Conservation (phyloP, 2,329 filamentous ascomycete genomes). For the Orbilia javanica region DNA sequence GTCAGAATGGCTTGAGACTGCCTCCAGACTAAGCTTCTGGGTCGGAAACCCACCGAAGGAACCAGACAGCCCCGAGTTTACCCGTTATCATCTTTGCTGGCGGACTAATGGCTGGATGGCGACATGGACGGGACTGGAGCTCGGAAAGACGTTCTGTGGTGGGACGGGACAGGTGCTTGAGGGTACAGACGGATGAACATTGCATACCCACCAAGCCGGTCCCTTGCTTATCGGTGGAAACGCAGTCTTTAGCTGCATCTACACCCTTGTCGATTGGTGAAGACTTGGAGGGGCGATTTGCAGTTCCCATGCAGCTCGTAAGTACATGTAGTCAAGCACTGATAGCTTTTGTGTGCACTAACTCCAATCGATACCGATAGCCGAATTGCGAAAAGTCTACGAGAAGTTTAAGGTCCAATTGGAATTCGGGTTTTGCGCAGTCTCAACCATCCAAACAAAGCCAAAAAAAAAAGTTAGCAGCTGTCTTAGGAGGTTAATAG, state of each 20-base stretch:
- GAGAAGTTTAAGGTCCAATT: constrained; percentile 42
- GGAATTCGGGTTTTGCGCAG: constrained; percentile 7
- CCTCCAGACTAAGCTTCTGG: constrained; percentile 1
- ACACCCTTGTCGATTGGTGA: constrained; percentile 13
- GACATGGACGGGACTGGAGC: constrained; percentile 36
- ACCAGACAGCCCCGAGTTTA: constrained; percentile 43
- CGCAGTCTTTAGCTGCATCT: constrained; percentile 23
- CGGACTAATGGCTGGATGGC: constrained; percentile 46
- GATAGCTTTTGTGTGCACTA: constrained; percentile 34
- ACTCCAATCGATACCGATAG: constrained; percentile 45
- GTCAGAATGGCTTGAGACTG: constrained; percentile 10
- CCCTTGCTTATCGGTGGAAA: constrained; percentile 58
- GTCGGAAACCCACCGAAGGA: constrained; percentile 53
- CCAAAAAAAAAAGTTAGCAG: constrained; percentile 25
- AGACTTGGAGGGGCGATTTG: constrained; percentile 19
- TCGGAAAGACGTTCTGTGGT: constrained; percentile 37
- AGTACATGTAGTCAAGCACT: background rate
- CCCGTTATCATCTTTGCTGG: constrained; percentile 50
- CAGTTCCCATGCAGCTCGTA: background rate
- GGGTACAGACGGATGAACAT: constrained; percentile 31
- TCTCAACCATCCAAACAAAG: background rate
- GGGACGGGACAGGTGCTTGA: constrained; percentile 22
- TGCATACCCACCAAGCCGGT: constrained; percentile 39
- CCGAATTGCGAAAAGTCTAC: constrained; percentile 58
- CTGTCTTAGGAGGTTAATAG: constrained; percentile 22